phyloP scores from a whole-genome alignment of 345 rosid genomes.

The Eucalyptus viminalis region DNA sequence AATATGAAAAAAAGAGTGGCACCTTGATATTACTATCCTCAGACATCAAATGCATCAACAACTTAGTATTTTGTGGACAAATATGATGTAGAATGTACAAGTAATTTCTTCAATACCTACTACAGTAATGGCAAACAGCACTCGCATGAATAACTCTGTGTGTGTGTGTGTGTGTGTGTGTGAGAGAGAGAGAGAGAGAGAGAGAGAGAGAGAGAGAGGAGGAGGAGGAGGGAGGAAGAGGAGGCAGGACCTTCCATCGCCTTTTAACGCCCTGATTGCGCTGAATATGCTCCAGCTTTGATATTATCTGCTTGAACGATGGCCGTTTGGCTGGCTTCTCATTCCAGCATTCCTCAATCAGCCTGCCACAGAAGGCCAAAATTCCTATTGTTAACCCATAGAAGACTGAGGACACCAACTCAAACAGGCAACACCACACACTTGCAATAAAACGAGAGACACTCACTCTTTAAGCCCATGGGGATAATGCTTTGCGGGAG shows the following conservation, averaged over 20 bases:
- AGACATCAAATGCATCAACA: not conserved
- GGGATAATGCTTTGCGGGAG: conserved; percentile 62
- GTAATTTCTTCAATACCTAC: not conserved
- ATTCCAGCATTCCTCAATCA: conserved; percentile 86
- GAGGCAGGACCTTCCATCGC: conserved; percentile 59
- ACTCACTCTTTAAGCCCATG: conserved; percentile 81
- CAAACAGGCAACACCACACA: not conserved
- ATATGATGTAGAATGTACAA: not conserved
- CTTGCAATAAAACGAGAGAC: not conserved
- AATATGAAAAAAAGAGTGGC: not conserved
- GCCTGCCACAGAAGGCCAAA: conserved; percentile 25
- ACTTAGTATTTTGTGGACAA: not conserved
- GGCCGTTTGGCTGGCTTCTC: conserved; percentile 79
- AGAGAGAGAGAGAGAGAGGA: not conserved
- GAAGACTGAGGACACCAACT: not conserved
- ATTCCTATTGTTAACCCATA: not conserved
- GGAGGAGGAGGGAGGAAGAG: not conserved
- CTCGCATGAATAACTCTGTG: not conserved
- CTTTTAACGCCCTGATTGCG: conserved; percentile 43
- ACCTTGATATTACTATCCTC: not conserved
- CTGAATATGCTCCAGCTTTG: conserved; percentile 45
- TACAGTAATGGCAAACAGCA: not conserved
- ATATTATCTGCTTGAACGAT: conserved; percentile 59
- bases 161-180: no score
- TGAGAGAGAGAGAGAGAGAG: no score